Base-by-base conservation (phyloP, 2,329 filamentous ascomycete species). In the Stagonosporopsis vannaccii region DNA sequence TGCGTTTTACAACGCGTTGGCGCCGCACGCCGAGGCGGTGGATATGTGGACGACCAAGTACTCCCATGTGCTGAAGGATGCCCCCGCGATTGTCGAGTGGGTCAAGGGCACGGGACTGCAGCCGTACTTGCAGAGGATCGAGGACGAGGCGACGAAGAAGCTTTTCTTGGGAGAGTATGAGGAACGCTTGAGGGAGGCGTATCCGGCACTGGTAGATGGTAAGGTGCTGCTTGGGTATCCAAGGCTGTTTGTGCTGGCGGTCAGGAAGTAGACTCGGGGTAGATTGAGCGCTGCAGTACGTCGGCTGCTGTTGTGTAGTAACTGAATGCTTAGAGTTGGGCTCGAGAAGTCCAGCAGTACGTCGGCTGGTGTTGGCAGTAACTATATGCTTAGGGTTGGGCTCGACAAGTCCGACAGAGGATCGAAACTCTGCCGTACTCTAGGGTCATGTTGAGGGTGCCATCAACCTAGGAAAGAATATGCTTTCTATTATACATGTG, bases 41-140 rank as follows among this genome's bases (percentile, higher is more conserved):
- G 75, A 85, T 59, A 68, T 87, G 1, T 87, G 84, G 82, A 78
- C 81, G 39, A 84, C 82, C 1, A 67, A 72, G 36, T 87, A 87
- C 59, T 73, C 80, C 23, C 85, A 87, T 67, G 69, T 79, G 0
- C 66, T 87, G 53, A 73, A 78, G 2, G 77, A 75, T 20, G 82
- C 82, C 19, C 59, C 70, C 12, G 81, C 77, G 1, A 82, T 87
- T 37, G 80, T 87, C 6, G 84, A 86, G 67, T 87, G 85, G 85
- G 81, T 87, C 3, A 82, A 81, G 60, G 82, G 83, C 0, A 85
- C 83, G 0, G 85, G 84, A 0, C 66, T 87, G 61, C 76, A 79
- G 61, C 85, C 85, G 0, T 87, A 79, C 61, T 48, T 87, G 50
- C 77, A 85, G 41, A 73, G 77, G 3, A 73, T 87, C 33, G 68